Percentiles rank a stretch among this genome's conserved stretches.
These are phyloP conservation scores for Pestalotiopsis sp. DNA, from an alignment of 2,329 filamentous ascomycete species.

Conservation along the genomic window DNA sequence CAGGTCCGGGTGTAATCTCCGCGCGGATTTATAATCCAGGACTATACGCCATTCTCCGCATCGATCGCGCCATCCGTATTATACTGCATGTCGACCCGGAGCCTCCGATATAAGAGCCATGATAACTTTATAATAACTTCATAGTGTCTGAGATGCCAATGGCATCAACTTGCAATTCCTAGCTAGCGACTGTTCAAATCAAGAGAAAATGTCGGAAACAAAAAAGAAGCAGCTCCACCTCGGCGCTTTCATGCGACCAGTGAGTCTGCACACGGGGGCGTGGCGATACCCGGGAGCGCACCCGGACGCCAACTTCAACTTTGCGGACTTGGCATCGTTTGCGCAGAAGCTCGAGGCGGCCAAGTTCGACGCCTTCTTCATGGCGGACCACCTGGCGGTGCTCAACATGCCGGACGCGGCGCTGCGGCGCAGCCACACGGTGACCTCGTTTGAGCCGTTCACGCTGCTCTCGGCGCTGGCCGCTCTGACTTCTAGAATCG, in stretches of 20 bases:
- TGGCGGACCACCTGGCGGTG: conserved; percentile 55
- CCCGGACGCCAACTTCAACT: conserved; percentile 59
- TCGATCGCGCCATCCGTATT: conserved; percentile 20
- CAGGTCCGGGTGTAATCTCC: not conserved
- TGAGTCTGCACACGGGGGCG: conserved; percentile 55
- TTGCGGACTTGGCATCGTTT: conserved; percentile 51
- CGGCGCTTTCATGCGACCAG: conserved; percentile 60
- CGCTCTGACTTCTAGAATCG: conserved; percentile 47
- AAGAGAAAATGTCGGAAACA: conserved; percentile 18
- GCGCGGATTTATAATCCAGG: conserved; percentile 10
- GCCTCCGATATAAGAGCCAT: not conserved
- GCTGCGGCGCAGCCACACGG: conserved; percentile 56
- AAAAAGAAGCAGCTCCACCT: conserved; percentile 46
- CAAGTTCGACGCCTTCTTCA: conserved; percentile 58
- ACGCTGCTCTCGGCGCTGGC: conserved; percentile 51
- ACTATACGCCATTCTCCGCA: conserved; percentile 22
- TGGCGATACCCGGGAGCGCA: conserved; percentile 57
- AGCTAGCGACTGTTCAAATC: not conserved
- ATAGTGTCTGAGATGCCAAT: not conserved
- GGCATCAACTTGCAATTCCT: not conserved
- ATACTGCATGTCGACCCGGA: not conserved
- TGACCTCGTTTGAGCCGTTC: conserved; percentile 58
- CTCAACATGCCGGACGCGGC: conserved; percentile 58
- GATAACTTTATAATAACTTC: conserved; percentile 13
- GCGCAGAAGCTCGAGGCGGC: conserved; percentile 53